A percentile compares a stretch with the other conserved stretches of the same genome.
phyloP scores from a whole-genome alignment of 441 rosid genomes.

The Gossypium schwendimanii region DNA sequence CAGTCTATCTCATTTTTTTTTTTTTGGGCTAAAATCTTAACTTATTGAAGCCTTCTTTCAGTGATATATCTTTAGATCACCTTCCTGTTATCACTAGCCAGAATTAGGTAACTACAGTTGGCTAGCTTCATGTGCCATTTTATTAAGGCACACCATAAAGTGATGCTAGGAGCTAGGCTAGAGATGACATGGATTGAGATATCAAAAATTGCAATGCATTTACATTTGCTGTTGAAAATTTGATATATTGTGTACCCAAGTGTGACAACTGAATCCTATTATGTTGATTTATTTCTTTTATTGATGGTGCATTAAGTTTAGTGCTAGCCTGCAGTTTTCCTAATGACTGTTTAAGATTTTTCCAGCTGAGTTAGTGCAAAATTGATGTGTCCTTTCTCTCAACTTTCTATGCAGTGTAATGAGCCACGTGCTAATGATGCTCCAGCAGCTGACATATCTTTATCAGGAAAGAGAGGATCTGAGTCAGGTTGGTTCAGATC shows the following conservation, averaged over 20 bases:
- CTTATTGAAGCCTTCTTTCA: not conserved
- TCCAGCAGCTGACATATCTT: slow-evolving; percentile 67
- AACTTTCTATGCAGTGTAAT: slow-evolving; percentile 54
- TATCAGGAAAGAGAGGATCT: slow-evolving; percentile 69
- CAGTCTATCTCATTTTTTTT: not conserved
- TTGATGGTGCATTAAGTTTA: not conserved
- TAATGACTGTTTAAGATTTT: not conserved
- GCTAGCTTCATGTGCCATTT: slow-evolving; percentile 8
- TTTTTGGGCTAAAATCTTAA: not conserved
- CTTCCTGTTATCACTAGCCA: not conserved
- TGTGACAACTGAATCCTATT: not conserved
- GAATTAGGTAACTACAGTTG: not conserved
- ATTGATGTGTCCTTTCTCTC: slow-evolving; percentile 7
- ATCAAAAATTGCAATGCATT: not conserved
- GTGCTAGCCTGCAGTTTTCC: not conserved
- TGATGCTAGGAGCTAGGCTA: not conserved
- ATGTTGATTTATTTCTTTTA: not conserved
- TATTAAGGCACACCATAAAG: not conserved
- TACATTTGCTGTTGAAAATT: not conserved
- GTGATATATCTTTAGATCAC: not conserved
- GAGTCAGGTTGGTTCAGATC: slow-evolving; percentile 60
- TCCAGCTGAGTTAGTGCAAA: not conserved
- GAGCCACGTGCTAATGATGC: slow-evolving; percentile 93
- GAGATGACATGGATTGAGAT: not conserved
- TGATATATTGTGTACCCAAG: not conserved